Base-by-base conservation (phyloP, 2,329 filamentous ascomycete genomes). In the Alternaria sp. region DNA sequence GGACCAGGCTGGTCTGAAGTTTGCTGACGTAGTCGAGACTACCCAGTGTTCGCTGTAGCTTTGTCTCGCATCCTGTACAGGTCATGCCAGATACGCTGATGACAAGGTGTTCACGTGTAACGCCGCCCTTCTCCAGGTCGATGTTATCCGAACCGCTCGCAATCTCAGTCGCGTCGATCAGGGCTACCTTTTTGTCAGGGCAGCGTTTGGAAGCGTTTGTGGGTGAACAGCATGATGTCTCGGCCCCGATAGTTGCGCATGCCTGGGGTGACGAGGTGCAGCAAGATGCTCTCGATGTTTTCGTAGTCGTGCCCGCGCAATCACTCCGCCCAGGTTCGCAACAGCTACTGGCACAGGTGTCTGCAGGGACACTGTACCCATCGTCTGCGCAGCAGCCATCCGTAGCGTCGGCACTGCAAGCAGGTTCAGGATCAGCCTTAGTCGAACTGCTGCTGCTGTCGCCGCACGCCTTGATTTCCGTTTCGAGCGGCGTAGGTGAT, bases 1-100 rank as follows among this genome's bases (percentile, higher is more conserved):
- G 83, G 1, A 92, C 81, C n/a, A 92, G 80, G 61, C 87, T 92
- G 0, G 86, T 88, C 63, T 87, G 86, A 5, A 91, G 72, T 49
- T 89, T 84, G 1, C 72, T 79, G 57, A 91, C 77, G 0, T 78
- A 80, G 0, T 76, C 57, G 1, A 89, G 75, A 7, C 76, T 78
- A 3, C 71, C 78, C 0, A 92, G 81, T 0, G 85, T 86, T 78
- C 26, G 79, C 70, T 43, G 54, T 0, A 92, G 81, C 70, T 91
- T 91, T 1, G 84, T 89, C 71, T 90, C 89, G 73, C 90, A 93
- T 0, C 89, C 89, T 0, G 87, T 88, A 65, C 91, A 93, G 0
- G 89, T 92, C 89, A 93, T 91, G 4, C 90, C 90, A 3, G 84
- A 83, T 20, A 92, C 82, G 57, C 80, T 85, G n/a, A 92, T 79